A percentile compares a stretch with the other conserved stretches of the same genome.
Conservation (phyloP, 495 filamentous ascomycete species). For the Xylaria palmicola region DNA sequence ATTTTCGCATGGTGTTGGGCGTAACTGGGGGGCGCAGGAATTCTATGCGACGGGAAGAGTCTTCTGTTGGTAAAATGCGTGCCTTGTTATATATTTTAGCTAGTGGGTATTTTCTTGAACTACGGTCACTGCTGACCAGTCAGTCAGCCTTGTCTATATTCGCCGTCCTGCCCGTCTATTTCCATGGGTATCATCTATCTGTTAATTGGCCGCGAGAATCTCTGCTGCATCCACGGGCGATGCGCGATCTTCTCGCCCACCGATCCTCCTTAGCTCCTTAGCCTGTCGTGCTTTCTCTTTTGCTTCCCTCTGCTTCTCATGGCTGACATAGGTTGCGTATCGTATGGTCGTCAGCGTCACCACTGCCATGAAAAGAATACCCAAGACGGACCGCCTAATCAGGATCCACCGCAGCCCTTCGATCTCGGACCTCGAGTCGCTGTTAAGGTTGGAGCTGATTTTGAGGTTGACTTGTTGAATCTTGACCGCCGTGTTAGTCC, state of each 20-base stretch:
- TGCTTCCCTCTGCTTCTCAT: slow-evolving; percentile 40
- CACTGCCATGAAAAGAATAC: slow-evolving; percentile 63
- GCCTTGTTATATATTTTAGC: neutral
- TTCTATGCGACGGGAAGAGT: no score
- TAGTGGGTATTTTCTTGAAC: neutral
- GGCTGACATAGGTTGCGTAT: slow-evolving; percentile 46
- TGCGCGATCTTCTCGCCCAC: slow-evolving; percentile 39
- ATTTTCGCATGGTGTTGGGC: slow-evolving; percentile 13
- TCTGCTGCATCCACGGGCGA: slow-evolving; percentile 42
- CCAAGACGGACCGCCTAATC: slow-evolving; percentile 79
- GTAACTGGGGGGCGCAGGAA: no score
- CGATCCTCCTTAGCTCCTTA: slow-evolving; percentile 33
- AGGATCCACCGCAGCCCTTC: slow-evolving; percentile 89
- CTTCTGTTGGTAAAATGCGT: neutral
- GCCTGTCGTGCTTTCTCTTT: slow-evolving; percentile 32
- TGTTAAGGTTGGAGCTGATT: slow-evolving; percentile 81
- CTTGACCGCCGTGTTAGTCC: slow-evolving; percentile 33
- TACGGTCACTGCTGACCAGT: neutral
- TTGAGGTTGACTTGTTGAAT: slow-evolving; percentile 94
- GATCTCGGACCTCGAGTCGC: slow-evolving; percentile 84
- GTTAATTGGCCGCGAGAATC: slow-evolving; percentile 46
- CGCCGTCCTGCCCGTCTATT: slow-evolving; percentile 21
- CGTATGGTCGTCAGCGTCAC: slow-evolving; percentile 48
- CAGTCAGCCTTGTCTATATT: slow-evolving; percentile 3
- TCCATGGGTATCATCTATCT: slow-evolving; percentile 27